phyloP scores from a whole-genome alignment of 2,329 filamentous ascomycete genomes.

The Ophiostoma montium region DNA sequence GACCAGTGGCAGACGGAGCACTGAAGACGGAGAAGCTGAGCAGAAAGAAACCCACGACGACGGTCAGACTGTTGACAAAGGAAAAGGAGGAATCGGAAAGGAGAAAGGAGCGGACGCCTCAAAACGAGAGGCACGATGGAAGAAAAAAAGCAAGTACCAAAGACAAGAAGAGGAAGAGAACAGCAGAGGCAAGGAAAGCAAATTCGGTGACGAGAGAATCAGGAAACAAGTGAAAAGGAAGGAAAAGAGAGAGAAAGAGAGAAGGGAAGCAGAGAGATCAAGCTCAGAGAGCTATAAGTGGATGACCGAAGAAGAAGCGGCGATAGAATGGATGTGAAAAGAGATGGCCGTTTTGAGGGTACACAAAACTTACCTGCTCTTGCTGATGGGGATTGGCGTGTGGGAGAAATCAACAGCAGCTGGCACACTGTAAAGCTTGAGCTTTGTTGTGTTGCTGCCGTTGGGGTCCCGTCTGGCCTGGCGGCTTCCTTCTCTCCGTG shows the following conservation, averaged over 20 bases:
- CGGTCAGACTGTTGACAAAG: neutral
- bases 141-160: neutral
- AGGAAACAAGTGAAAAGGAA: neutral
- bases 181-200: neutral
- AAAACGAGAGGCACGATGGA: neutral
- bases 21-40: neutral
- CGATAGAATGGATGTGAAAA: neutral
- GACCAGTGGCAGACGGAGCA: neutral
- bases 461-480: no score
- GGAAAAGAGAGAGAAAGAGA: neutral
- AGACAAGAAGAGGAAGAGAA: neutral
- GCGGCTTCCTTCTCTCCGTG: no score
- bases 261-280: no score
- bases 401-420: no score
- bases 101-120: neutral
- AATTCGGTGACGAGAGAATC: neutral
- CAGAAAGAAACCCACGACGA: neutral
- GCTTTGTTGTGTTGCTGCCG: no score
- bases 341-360: neutral
- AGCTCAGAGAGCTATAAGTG: neutral
- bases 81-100: neutral
- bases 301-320: neutral
- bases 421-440: no score
- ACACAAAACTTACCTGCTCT: neutral
- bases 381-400: no score